Evolutionary conservation across 2,329 filamentous ascomycete species (phyloP).

Genomic region (Trichoderma atrobrunneum): DNA sequence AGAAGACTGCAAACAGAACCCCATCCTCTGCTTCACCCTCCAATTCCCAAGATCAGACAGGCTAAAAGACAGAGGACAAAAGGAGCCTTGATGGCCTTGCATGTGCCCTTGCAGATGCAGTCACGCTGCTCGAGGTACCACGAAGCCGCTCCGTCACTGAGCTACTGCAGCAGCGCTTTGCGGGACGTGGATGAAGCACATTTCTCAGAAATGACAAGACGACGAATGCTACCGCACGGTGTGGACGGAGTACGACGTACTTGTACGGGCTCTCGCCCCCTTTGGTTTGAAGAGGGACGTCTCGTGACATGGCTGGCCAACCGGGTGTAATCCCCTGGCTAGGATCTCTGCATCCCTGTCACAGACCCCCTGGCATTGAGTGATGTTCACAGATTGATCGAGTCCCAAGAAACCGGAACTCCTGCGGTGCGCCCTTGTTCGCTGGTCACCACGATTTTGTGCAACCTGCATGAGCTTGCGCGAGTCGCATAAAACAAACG

Average conservation of each 20-base stretch:
- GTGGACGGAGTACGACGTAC: background rate
- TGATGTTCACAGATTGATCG: constrained; percentile 13
- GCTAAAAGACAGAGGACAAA: background rate
- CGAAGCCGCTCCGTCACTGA: background rate
- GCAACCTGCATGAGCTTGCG: background rate
- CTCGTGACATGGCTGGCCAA: constrained; percentile 15
- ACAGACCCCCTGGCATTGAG: background rate
- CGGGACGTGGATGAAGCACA: background rate
- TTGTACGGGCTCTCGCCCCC: background rate
- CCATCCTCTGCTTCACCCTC: background rate
- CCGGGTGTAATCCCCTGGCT: constrained; percentile 14
- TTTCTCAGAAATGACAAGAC: background rate
- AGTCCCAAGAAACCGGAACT: constrained; percentile 17
- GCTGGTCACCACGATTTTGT: background rate
- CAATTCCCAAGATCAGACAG: background rate
- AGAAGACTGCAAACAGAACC: background rate
- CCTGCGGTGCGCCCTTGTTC: background rate
- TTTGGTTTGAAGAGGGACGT: background rate
- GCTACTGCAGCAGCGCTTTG: background rate
- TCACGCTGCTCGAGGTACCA: background rate
- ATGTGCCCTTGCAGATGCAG: background rate
- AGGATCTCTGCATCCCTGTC: constrained; percentile 5
- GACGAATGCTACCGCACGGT: background rate
- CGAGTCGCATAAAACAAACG: background rate
- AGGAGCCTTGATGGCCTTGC: background rate